Evolutionary conservation across 441 rosid genomes (phyloP).

Genomic region (Croton setiger): DNA sequence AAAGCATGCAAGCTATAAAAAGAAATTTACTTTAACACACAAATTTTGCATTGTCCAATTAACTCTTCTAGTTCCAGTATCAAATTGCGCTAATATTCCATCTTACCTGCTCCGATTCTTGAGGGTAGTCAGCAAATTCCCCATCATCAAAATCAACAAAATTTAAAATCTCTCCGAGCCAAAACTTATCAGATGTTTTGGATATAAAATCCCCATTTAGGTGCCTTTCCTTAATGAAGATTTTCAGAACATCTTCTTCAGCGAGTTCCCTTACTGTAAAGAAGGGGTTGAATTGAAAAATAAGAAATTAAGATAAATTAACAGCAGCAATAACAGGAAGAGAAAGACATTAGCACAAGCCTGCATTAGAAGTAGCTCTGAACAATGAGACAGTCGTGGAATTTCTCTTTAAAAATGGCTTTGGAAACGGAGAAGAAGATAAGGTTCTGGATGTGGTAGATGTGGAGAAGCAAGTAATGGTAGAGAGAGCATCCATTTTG

Average conservation of each 20-base stretch:
- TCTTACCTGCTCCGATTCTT: conserved; percentile 41
- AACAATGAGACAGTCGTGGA: conserved; percentile 26
- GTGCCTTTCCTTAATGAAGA: conserved; percentile 72
- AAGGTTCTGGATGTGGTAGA: conserved; percentile 10
- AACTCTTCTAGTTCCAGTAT: not conserved
- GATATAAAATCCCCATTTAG: conserved; percentile 80
- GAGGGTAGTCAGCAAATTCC: conserved; percentile 27
- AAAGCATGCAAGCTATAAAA: not conserved
- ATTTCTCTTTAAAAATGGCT: conserved; percentile 23
- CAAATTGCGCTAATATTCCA: not conserved
- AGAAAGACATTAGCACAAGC: conserved; percentile 23
- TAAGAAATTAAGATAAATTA: not conserved
- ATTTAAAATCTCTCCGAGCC: conserved; percentile 42
- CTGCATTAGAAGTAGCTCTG: conserved; percentile 49
- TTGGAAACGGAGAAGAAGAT: conserved; percentile 22
- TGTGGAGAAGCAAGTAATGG: conserved; percentile 41
- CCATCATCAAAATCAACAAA: conserved; percentile 35
- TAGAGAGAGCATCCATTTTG: conserved; percentile 25
- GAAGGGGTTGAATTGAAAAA: not conserved
- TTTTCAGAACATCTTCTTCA: conserved; percentile 68
- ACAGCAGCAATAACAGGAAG: not conserved
- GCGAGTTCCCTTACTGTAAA: conserved; percentile 48
- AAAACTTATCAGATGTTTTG: conserved; percentile 66
- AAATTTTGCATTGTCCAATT: not conserved
- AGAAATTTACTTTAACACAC: not conserved